Evolutionary conservation across 2,329 filamentous ascomycete genomes (phyloP).

Genomic region (Colletotrichum cordylinicola): DNA sequence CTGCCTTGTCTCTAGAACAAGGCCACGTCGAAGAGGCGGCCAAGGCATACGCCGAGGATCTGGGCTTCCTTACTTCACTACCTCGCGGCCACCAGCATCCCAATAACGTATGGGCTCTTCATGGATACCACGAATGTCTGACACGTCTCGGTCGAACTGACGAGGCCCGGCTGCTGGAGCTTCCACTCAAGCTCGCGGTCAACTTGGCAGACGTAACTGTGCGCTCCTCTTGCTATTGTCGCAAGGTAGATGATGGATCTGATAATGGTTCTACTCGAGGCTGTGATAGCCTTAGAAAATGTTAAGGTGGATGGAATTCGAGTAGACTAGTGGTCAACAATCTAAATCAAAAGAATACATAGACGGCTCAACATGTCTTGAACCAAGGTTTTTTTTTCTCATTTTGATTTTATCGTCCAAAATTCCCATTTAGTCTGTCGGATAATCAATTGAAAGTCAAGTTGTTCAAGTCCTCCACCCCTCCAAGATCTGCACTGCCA

Average conservation of each 20-base stretch:
- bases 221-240: constrained; percentile 41
- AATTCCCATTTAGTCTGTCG: neutral
- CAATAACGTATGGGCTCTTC: constrained; percentile 77
- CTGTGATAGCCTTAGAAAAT: neutral
- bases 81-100: constrained; percentile 70
- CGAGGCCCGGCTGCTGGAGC: constrained; percentile 40
- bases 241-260: neutral
- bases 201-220: constrained; percentile 34
- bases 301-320: rapidly evolving
- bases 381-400: neutral
- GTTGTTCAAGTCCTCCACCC: neutral
- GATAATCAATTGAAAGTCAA: neutral
- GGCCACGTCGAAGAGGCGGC: constrained; percentile 60
- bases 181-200: constrained; percentile 28
- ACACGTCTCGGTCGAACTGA: constrained; percentile 50
- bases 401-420: neutral
- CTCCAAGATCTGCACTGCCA: neutral
- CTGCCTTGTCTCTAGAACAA: constrained; percentile 72
- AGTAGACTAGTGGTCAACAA: neutral
- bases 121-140: constrained; percentile 76
- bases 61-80: constrained; percentile 63
- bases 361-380: neutral
- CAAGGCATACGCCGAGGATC: constrained; percentile 63
- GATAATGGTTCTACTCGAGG: neutral
- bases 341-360: rapidly evolving